Base-by-base conservation (phyloP, 2,329 filamentous ascomycete species). In the Hypoxylon sp. region DNA sequence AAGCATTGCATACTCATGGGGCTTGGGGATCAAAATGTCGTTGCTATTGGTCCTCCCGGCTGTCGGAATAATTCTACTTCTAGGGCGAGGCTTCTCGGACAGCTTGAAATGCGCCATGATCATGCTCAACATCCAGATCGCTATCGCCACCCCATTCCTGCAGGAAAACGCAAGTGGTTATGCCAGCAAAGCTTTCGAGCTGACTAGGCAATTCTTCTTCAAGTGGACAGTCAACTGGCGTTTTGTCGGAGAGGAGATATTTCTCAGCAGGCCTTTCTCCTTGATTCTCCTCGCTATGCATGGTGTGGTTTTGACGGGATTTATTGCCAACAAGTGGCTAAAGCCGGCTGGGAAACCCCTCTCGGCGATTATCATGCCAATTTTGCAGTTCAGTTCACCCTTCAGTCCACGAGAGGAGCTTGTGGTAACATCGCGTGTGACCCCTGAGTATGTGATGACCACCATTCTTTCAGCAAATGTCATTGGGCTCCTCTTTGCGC, bases 191-290 rank as follows among this genome's bases (percentile, higher is more conserved):
- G 94, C 96, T 0, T 99, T 99, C 77, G 94, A 99, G 82, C 86
- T 99, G 65, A 94, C 92, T 51, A 87, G 96, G 60, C 89, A 93
- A 74, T 99, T 99, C 82, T 86, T 97, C 75, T 98, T 95, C 85
- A 94, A 95, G 81, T 99, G 96, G 96, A 99, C 96, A 0, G 96
- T 99, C 73, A 99, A 99, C 80, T 99, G 96, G 96, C 90, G 94
- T 59, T 98, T 98, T 78, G 82, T 98, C n/a, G 91, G 92, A 15
- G 94, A 98, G 80, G 88, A 92, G 6, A 80, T 83, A 0, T 99
- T 99, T 75, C 86, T 97, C 51, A 87, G 85, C 72, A 87, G 83
- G 66, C 78, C 82, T 1, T 97, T 97, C 77, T 88, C 93, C 27
- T 73, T 91, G 17, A 79, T 82, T 13, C 85, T 98, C 55, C 84